Percentiles rank a stretch among this genome's conserved stretches.
phyloP scores from a whole-genome alignment of 2,329 filamentous ascomycete genomes.

The Cercospora janseana region DNA sequence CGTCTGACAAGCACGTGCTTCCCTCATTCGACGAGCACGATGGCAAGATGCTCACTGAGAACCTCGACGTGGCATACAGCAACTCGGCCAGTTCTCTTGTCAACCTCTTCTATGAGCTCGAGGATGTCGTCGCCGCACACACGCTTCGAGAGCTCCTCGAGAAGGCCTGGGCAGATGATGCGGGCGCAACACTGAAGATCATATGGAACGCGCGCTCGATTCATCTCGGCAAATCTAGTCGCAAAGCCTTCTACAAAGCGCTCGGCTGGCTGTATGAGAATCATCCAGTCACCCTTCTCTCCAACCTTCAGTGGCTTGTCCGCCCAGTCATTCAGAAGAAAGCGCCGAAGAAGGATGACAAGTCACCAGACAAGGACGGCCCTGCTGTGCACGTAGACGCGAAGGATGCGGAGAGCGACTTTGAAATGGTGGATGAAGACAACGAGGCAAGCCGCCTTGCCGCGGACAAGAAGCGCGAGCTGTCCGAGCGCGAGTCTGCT shows the following conservation, averaged over 20 bases:
- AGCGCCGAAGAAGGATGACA: constrained; percentile 39
- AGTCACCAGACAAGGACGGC: constrained; percentile 33
- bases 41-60: constrained; percentile 53
- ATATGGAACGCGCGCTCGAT: constrained; percentile 63
- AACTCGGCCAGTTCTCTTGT: constrained; percentile 51
- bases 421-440: constrained; percentile 27
- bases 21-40: constrained; percentile 28
- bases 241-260: constrained; percentile 44
- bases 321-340: constrained; percentile 58
- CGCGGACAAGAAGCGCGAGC: constrained; percentile 21
- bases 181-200: constrained; percentile 55
- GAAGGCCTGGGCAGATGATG: constrained; percentile 51
- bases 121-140: constrained; percentile 41
- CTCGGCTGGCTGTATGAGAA: constrained; percentile 55
- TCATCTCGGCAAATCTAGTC: constrained; percentile 57
- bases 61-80: constrained; percentile 50
- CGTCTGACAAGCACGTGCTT: constrained; percentile 17
- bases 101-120: constrained; percentile 56
- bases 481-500: constrained; percentile 18
- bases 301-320: constrained; percentile 56
- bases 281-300: constrained; percentile 55
- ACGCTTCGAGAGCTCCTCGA: constrained; percentile 47
- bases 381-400: constrained; percentile 47
- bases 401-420: constrained; percentile 28
- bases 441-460: constrained; percentile 13